A percentile compares a stretch with the other conserved stretches of the same genome.
These are phyloP conservation scores for Scutellaria minor DNA, from an alignment of 257 asterid species.

Conservation along the genomic window DNA sequence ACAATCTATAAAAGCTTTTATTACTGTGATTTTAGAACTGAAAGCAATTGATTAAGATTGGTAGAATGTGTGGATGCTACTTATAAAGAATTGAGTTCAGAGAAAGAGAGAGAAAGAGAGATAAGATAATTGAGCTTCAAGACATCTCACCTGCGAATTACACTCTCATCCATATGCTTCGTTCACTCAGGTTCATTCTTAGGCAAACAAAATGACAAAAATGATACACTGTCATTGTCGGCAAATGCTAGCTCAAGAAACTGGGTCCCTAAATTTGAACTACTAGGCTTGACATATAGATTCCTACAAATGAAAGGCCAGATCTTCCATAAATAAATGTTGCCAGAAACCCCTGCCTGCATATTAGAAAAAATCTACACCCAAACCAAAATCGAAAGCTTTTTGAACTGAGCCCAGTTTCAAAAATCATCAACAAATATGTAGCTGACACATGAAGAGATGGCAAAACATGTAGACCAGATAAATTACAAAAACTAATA, in stretches of 20 bases:
- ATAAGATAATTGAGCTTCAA: slow-evolving; percentile 22
- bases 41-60: slow-evolving; percentile 19
- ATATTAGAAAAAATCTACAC: slow-evolving; percentile 47
- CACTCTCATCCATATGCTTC: slow-evolving; percentile 51
- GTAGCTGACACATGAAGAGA: slow-evolving; percentile 19
- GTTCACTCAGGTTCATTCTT: slow-evolving; percentile 50
- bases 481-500: not conserved
- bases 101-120: slow-evolving; percentile 13
- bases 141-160: slow-evolving; percentile 52
- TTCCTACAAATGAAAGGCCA: slow-evolving; percentile 49
- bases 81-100: not conserved
- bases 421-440: slow-evolving; percentile 2
- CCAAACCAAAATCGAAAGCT: slow-evolving; percentile 33
- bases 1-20: slow-evolving; percentile 15
- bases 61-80: slow-evolving; percentile 25
- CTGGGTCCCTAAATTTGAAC: slow-evolving; percentile 50
- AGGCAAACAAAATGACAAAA: slow-evolving; percentile 45
- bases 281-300: slow-evolving; percentile 42
- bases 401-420: not conserved
- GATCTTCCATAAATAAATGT: slow-evolving; percentile 44
- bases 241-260: slow-evolving; percentile 42
- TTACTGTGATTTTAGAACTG: slow-evolving; percentile 12
- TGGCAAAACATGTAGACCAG: not conserved
- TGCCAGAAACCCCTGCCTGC: slow-evolving; percentile 52
- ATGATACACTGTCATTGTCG: slow-evolving; percentile 39